These are phyloP conservation scores for Cadophora sp. DNA, from an alignment of 2,329 filamentous ascomycete species.

Conservation along the genomic window DNA sequence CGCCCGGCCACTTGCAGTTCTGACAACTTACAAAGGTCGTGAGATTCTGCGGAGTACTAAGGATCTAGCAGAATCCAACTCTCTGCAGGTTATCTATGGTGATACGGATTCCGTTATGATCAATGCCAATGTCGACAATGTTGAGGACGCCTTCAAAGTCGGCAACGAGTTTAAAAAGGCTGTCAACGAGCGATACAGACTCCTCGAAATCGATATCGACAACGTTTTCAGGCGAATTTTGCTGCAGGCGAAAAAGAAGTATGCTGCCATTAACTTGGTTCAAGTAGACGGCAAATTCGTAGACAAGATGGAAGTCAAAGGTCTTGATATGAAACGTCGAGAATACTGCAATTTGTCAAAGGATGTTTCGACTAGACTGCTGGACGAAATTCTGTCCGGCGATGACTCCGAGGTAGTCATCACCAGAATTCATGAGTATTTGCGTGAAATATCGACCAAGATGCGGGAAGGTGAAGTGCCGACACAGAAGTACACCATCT, in stretches of 20 bases:
- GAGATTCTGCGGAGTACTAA: constrained; percentile 97
- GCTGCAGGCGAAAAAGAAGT: constrained; percentile 98
- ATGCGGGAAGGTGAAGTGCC: constrained; percentile 84
- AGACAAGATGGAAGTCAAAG: constrained; percentile 97
- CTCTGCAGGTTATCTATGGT: constrained; percentile 95
- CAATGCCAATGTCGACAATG: constrained; percentile 95
- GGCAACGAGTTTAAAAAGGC: constrained; percentile 94
- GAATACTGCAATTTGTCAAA: constrained; percentile 97
- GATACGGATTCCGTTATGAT: constrained; percentile 99
- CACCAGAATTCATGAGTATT: constrained; percentile 89
- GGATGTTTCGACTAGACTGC: constrained; percentile 85
- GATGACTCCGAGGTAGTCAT: constrained; percentile 90
- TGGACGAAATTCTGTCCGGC: constrained; percentile 95
- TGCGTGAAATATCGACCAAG: constrained; percentile 81
- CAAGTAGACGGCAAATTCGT: constrained; percentile 88
- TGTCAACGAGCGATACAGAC: constrained; percentile 91
- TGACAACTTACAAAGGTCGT: constrained; percentile 96
- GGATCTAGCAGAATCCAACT: constrained; percentile 88
- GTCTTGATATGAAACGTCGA: constrained; percentile 95
- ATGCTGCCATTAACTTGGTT: constrained; percentile 93
- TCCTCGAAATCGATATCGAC: constrained; percentile 97
- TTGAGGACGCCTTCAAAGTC: constrained; percentile 87
- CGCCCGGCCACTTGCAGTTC: constrained; percentile 89
- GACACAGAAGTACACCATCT: constrained; percentile 92
- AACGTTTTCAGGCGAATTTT: constrained; percentile 94